Percentiles rank a stretch among this genome's conserved stretches.
These are phyloP conservation scores for Tolypocladium capitatum DNA, from an alignment of 2,329 filamentous ascomycete genomes.

Conservation along the genomic window DNA sequence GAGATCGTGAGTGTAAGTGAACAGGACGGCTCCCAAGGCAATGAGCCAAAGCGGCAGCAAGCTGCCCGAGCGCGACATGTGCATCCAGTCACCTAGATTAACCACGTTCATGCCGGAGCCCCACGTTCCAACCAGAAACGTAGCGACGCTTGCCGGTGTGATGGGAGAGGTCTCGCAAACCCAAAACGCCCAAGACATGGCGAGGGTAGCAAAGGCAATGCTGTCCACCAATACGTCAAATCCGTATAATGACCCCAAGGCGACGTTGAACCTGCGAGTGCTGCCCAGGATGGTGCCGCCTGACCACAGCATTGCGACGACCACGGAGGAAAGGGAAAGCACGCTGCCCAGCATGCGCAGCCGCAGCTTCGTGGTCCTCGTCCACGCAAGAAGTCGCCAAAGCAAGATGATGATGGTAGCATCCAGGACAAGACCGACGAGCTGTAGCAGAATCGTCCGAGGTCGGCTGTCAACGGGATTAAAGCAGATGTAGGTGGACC, in stretches of 20 bases:
- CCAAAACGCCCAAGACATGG: slow-evolving; percentile 31
- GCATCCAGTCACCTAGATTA: slow-evolving; percentile 31
- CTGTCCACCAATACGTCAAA: slow-evolving; percentile 37
- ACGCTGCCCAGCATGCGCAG: slow-evolving; percentile 31
- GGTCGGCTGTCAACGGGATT: slow-evolving; percentile 23
- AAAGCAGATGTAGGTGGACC: slow-evolving; percentile 41
- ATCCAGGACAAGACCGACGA: slow-evolving; percentile 31
- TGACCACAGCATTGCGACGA: slow-evolving; percentile 23
- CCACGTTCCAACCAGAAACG: slow-evolving; percentile 27
- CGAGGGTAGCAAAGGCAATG: slow-evolving; percentile 27
- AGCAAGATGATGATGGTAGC: slow-evolving; percentile 30
- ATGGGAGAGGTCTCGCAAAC: slow-evolving; percentile 32
- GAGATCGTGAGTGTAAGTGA: slow-evolving; percentile 29
- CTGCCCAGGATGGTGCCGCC: slow-evolving; percentile 16
- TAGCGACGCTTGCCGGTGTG: slow-evolving; percentile 27
- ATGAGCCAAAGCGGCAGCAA: slow-evolving; percentile 26
- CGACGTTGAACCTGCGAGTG: slow-evolving; percentile 10
- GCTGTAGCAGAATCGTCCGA: slow-evolving; percentile 26
- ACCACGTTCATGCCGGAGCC: slow-evolving; percentile 22
- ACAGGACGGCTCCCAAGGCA: slow-evolving; percentile 26
- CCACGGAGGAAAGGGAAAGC: slow-evolving; percentile 25
- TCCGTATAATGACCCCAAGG: slow-evolving; percentile 30
- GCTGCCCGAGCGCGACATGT: slow-evolving; percentile 21
- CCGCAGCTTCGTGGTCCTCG: slow-evolving; percentile 31
- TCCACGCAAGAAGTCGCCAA: slow-evolving; percentile 40